Conservation (phyloP, 2,329 filamentous ascomycete genomes). For the Neonectria hederae region DNA sequence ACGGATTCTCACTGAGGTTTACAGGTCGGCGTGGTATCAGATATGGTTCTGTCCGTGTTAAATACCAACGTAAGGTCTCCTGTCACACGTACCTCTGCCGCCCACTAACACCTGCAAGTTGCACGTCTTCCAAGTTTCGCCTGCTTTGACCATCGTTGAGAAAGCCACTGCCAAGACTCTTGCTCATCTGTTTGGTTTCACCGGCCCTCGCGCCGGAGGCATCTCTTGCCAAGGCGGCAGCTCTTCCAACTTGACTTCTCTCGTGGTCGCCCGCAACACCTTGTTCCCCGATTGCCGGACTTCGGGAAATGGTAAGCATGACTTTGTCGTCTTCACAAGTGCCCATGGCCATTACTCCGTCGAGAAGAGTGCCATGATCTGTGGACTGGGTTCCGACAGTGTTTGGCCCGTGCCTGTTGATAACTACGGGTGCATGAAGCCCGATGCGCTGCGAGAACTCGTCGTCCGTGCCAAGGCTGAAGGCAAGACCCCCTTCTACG, state of each 20-base stretch:
- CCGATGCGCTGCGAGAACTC: conserved; percentile 69
- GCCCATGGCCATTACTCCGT: conserved; percentile 93
- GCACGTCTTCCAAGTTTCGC: conserved; percentile 94
- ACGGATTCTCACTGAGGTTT: conserved; percentile 17
- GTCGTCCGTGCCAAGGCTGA: conserved; percentile 69
- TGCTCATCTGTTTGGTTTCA: conserved; percentile 80
- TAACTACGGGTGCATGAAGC: conserved; percentile 74
- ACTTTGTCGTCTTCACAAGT: conserved; percentile 88
- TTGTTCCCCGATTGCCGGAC: conserved; percentile 82
- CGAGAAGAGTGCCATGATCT: conserved; percentile 92
- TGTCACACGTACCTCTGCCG: background rate
- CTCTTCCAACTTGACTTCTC: conserved; percentile 84
- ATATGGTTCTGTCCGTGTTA: conserved; percentile 82
- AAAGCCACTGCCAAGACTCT: conserved; percentile 80
- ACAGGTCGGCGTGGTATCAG: conserved; percentile 83
- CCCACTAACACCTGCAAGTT: conserved; percentile 30
- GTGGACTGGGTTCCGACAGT: conserved; percentile 79
- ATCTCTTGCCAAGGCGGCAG: conserved; percentile 84
- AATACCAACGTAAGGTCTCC: conserved; percentile 82
- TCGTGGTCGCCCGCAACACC: conserved; percentile 87
- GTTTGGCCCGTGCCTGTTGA: conserved; percentile 83
- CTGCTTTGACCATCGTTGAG: conserved; percentile 86
- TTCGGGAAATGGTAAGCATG: conserved; percentile 70
- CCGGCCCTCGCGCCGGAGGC: conserved; percentile 74
- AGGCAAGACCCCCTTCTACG: conserved; percentile 87